Evolutionary conservation across 2,329 filamentous ascomycete genomes (phyloP), one percentile per base, ranked within the genome.

Genomic region (Apiospora kogelbergensis): DNA sequence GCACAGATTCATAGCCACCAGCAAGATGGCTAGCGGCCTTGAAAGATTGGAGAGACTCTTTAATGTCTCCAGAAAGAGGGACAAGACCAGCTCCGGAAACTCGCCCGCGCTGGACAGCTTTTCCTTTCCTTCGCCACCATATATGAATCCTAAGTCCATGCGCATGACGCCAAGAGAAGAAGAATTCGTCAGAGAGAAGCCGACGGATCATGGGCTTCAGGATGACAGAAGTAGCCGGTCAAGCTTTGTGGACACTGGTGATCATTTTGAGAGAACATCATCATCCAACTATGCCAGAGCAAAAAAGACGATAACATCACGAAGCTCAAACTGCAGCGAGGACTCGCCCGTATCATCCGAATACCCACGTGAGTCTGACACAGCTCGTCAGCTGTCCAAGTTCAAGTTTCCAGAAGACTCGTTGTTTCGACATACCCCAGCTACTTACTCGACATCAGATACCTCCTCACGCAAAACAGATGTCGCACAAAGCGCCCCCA

Each of bases 121-220:
- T 22, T 33, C 46, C 17, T 79, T 79, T 66, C 77, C 77, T 24
- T 73, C 77, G 10, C 77, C 77, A 20, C 74, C 77, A 0, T 90
- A 87, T 72, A 86, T 90, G 71, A 82, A 85, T 63, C 88, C 88
- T 33, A 88, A 81, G 45, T 81, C 83, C 20, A 81, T 80, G 68
- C 83, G 85, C 30, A 89, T 90, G 88, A 78, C 83, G 63, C 86
- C 88, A n/a, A 82, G 88, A 64, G 84, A 88, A 64, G 86, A 86
- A 74, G 73, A 73, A 22, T 71, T 46, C 26, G 4, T 40, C 42
- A 46, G 22, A 37, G 42, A 66, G 17, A 66, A 37, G 20, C 30
- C n/a, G n/a, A 40, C 30, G 6, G 26, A 46, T 20, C 37, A 53
- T 37, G 33, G 42, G 13, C 6, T 26, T 7, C 65, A 24, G 20